phyloP scores from a whole-genome alignment of 768 basidiomycete genomes.

The Dacryopinax spathularia region DNA sequence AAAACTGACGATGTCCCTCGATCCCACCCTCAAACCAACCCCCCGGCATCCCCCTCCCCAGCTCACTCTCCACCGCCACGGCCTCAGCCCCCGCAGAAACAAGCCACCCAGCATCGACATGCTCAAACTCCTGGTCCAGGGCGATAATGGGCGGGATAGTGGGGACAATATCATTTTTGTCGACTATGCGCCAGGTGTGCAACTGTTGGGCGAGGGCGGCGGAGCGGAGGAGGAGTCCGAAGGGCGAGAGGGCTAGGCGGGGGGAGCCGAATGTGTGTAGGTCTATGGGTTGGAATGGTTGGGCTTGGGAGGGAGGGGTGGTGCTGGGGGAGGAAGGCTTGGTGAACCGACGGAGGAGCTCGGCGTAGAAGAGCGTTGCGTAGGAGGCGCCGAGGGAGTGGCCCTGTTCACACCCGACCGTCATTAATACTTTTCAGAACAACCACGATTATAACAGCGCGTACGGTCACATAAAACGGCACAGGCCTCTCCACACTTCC shows the following conservation, averaged over 20 bases:
- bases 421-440: neutral
- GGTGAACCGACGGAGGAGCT: neutral
- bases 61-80: neutral
- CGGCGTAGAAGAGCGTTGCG: constrained; percentile 3
- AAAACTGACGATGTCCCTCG: neutral
- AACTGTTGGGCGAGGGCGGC: neutral
- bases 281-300: neutral
- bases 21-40: neutral
- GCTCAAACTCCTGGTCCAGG: neutral
- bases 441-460: too few species aligned
- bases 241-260: neutral
- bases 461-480: neutral
- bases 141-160: neutral
- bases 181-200: neutral
- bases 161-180: neutral
- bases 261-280: neutral
- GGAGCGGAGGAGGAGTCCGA: neutral
- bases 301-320: neutral
- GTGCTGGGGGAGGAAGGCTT: too few species aligned
- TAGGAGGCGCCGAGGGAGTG: constrained; percentile 2
- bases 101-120: neutral
- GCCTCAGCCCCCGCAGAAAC: neutral
- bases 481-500: neutral
- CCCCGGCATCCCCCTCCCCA: neutral
- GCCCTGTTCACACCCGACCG: neutral